Evolutionary conservation across 164 flowering plant species (phyloP).

Genomic region (Vitis rupestris): DNA sequence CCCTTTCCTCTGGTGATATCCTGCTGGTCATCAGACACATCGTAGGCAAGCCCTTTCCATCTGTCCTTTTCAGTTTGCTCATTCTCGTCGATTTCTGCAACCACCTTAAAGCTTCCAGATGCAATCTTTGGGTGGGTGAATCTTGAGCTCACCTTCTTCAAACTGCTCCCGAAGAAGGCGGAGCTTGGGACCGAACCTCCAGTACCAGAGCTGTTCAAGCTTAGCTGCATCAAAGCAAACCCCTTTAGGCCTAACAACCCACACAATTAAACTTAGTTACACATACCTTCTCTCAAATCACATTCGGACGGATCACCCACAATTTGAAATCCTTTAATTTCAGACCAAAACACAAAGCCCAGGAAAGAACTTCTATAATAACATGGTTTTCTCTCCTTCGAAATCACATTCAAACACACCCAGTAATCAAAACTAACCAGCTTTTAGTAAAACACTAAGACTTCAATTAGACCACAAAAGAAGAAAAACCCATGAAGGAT

Average conservation of each 20-base stretch:
- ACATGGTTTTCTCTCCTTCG: too few relatives aligned
- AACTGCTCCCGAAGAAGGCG: slow-evolving; percentile 15
- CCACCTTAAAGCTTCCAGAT: slow-evolving; percentile 20
- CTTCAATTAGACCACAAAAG: too few relatives aligned
- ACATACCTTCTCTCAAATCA: neutral
- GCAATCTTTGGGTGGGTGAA: slow-evolving; percentile 3
- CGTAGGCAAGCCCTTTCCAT: slow-evolving; percentile 33
- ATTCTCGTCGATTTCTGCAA: slow-evolving; percentile 23
- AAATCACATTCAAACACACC: too few relatives aligned
- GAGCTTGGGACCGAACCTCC: slow-evolving; percentile 27
- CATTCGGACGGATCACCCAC: too few relatives aligned
- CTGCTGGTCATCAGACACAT: slow-evolving; percentile 38
- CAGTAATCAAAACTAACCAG: too few relatives aligned
- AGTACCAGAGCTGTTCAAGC: slow-evolving; percentile 24
- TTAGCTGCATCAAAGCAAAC: slow-evolving; percentile 19
- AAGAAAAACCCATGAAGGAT: too few relatives aligned
- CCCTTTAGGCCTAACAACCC: neutral
- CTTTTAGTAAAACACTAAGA: too few relatives aligned
- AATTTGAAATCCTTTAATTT: too few relatives aligned
- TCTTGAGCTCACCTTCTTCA: slow-evolving; percentile 19
- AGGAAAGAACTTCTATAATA: too few relatives aligned
- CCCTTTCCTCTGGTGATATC: slow-evolving; percentile 43
- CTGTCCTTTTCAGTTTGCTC: slow-evolving; percentile 26
- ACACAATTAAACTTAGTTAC: neutral
- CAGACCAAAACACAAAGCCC: too few relatives aligned